A percentile compares a stretch with the other conserved stretches of the same genome.
Evolutionary conservation across 2,329 filamentous ascomycete species (phyloP).

Genomic region (Pleurostoma richardsiae): DNA sequence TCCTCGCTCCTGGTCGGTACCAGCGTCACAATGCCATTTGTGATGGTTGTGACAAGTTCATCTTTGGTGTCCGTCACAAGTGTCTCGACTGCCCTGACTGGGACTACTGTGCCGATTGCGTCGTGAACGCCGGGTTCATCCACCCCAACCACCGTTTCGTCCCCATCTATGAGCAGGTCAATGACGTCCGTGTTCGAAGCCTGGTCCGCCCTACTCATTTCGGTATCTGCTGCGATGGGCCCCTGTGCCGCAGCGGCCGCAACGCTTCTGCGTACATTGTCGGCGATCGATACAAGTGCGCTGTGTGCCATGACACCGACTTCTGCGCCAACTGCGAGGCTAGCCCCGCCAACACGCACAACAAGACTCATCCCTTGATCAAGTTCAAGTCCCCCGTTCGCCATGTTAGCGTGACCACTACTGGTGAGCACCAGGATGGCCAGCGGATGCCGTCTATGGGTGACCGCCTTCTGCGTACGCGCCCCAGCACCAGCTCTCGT

Average conservation of each 20-base stretch:
- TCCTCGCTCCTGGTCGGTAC: conserved; percentile 76
- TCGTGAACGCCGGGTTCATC: conserved; percentile 57
- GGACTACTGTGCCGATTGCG: conserved; percentile 84
- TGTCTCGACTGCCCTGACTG: conserved; percentile 96
- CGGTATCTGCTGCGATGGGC: conserved; percentile 93
- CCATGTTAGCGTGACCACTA: conserved; percentile 80
- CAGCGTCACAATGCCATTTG: conserved; percentile 83
- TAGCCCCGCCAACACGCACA: conserved; percentile 76
- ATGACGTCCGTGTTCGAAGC: conserved; percentile 29
- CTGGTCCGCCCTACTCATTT: conserved; percentile 54
- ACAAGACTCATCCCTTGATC: conserved; percentile 93
- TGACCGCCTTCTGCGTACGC: conserved; percentile 40
- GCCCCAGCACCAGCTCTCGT: conserved; percentile 34
- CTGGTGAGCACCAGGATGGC: conserved; percentile 69
- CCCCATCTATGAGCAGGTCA: conserved; percentile 65
- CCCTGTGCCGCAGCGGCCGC: conserved; percentile 64
- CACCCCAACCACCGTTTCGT: conserved; percentile 88
- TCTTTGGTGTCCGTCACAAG: conserved; percentile 89
- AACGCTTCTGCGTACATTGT: conserved; percentile 66
- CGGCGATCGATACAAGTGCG: conserved; percentile 93
- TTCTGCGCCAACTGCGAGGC: conserved; percentile 95
- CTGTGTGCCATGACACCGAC: conserved; percentile 89
- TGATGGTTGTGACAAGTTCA: conserved; percentile 87
- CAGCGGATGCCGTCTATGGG: conserved; percentile 65
- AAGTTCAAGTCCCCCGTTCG: conserved; percentile 94